Evolutionary conservation across 768 basidiomycete species (phyloP), one percentile per base, ranked within the genome.

Genomic region (Mycena maculata): DNA sequence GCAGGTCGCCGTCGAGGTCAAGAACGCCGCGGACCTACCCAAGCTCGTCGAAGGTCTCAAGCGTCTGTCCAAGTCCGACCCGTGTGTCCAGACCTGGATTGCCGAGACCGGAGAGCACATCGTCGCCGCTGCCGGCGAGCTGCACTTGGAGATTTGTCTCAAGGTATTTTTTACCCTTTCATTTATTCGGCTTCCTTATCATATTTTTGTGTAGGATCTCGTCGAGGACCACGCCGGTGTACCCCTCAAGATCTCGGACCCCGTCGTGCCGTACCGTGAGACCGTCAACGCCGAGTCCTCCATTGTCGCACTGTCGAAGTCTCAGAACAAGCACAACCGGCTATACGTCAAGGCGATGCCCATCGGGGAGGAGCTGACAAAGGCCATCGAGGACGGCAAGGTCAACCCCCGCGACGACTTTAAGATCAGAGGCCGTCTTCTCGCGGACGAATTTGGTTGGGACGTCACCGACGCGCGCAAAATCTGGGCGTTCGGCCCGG

Each of bases 261-360:
- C 94, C 74, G 97, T 99, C 79, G 97, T 99, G 72, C 93, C 92
- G 56, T 99, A 98, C 85, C 88, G 95, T 79, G 98, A 99, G 87
- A 98, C 98, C 22, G 96, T 99, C 80, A 94, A 90, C 83, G 83
- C 95, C 60, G 96, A 99, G 83, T 99, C 98, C 12, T 89, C 90
- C 58, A 99, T 99, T 74, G 91, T 94, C 72, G 98, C 98, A 31
- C 86, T 99, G 42, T 99, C 98, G 65, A 99, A 99, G 82, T 99
- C 98, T 20, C 98, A 98, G 85, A 99, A 99, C 88, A 99, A 99
- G 88, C 98, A 99, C 90, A 99, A 99, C 81, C 94, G 98, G 84
- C 86, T 99, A 60, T 99, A 91, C 81, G 87, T 91, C 71, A 96
- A 96, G 87, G 98, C 98, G 38, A 70, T 90, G 84, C 98, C 98